Evolutionary conservation across 805 yeast species (phyloP), one percentile per base, ranked within the genome.

Genomic region (Candida dajiaensis): DNA sequence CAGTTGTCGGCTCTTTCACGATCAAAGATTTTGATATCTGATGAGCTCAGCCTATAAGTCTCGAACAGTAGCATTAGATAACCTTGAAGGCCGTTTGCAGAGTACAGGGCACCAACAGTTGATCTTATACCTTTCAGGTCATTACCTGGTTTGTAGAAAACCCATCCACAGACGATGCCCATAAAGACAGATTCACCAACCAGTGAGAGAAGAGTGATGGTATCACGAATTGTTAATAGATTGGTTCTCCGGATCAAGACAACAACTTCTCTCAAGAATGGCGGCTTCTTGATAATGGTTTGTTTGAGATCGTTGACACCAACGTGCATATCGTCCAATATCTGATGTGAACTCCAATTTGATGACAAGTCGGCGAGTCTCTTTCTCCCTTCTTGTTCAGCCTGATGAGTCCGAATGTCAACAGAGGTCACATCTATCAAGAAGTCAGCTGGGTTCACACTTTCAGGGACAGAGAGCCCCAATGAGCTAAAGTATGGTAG

Each of bases 1-100:
- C 81, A 77, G 8, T 80, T 76, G 50, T 89, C 95, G 22, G 78
- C 73, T 47, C 85, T 71, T 64, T 88, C 96, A 49, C 90, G 65
- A 56, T 81, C 87, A 59, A 74, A 82, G 7, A 82, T 69, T 44
- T 72, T 71, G 49, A 81, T 67, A 58, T 82, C 89, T 18, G 68
- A 63, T 9, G 71, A 68, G 46, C 81, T 77, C 8, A 82, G 61
- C 38, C 88, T 64, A 54, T 79, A 80, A 0, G 77, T 73, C 57
- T 82, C 89, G 55, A 76, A 81, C 15, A 82, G 56, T 25, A 80
- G 56, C 54, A 78, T 71, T 38, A 82, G 54, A 55, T 82, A 82
- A 11, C 80, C 76, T 59, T 79, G 85, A 10, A 78, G 59, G 5
- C 82, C 75, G 39, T 68, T 67, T 0, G 80, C 66, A 2, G 76